Percentiles rank a stretch among this genome's conserved stretches.
Conservation (phyloP, 176 grass and related monocot species). For the Avena sativa region DNA sequence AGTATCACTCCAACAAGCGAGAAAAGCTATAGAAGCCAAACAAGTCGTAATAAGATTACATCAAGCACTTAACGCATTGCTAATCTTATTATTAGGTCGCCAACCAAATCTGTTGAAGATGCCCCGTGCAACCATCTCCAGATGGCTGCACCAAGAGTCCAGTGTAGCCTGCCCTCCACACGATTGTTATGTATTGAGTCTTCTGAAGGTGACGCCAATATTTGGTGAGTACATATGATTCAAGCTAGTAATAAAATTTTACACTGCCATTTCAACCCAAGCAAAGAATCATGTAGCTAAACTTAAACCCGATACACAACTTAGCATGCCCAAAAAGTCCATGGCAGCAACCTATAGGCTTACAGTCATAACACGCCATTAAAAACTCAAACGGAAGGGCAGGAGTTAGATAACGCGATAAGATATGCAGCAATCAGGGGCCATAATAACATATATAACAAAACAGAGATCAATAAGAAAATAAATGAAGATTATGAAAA, state of each 20-base stretch:
- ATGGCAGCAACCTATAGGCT: neutral
- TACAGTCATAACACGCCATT: conserved; percentile 12
- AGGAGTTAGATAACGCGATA: conserved; percentile 9
- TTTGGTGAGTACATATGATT: conserved; percentile 21
- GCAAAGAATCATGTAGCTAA: neutral
- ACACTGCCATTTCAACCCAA: conserved; percentile 8
- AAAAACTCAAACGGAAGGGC: neutral
- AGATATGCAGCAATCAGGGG: conserved; percentile 2
- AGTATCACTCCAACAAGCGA: neutral
- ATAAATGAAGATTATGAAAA: neutral
- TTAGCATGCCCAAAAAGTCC: neutral
- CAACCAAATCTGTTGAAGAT: neutral
- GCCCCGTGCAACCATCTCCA: neutral
- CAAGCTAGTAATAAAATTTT: conserved; percentile 13
- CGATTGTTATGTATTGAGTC: neutral
- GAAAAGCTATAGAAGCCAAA: neutral
- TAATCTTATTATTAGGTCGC: neutral
- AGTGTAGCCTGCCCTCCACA: neutral
- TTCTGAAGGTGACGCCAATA: conserved; percentile 21
- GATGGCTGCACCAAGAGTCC: neutral
- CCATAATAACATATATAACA: neutral
- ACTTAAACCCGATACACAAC: conserved; percentile 5
- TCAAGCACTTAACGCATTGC: neutral
- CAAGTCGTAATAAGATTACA: neutral
- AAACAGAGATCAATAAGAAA: conserved; percentile 4